These are phyloP conservation scores for Mycena rebaudengoi DNA, from an alignment of 768 basidiomycete species.

Conservation along the genomic window DNA sequence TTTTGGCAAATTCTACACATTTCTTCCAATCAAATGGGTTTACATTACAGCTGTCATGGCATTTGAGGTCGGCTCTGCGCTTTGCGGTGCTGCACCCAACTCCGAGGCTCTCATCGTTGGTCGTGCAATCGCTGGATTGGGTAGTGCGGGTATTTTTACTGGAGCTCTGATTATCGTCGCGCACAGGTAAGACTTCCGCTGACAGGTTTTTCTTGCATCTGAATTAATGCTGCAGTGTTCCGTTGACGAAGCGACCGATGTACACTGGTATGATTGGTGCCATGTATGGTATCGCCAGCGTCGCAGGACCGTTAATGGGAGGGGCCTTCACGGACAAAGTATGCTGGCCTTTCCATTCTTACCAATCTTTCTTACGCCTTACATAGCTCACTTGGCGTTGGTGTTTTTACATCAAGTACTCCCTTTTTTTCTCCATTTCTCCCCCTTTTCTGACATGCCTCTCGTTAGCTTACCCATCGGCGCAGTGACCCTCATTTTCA, in stretches of 20 bases:
- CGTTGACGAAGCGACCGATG: conserved; percentile 36
- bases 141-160: conserved; percentile 45
- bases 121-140: conserved; percentile 55
- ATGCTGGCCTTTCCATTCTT: too few relatives aligned
- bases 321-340: conserved; percentile 38
- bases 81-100: conserved; percentile 46
- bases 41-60: conserved; percentile 33
- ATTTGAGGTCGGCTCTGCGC: conserved; percentile 54
- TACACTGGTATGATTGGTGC: conserved; percentile 50
- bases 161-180: conserved; percentile 29
- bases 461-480: conserved; percentile 39
- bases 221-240: conserved; percentile 31
- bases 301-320: conserved; percentile 39
- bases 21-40: conserved; percentile 29
- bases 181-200: neutral
- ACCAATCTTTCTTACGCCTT: too few relatives aligned
- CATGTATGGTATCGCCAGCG: conserved; percentile 29
- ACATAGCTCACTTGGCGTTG: conserved; percentile 49
- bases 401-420: conserved; percentile 29
- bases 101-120: conserved; percentile 48
- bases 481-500: neutral
- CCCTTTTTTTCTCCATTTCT: neutral
- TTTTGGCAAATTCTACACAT: conserved; percentile 33
- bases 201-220: neutral
- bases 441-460: neutral